Evolutionary conservation across 1,284 basidiomycete species (phyloP), one percentile per base, ranked within the genome.

Genomic region (Wallemia hederae): DNA sequence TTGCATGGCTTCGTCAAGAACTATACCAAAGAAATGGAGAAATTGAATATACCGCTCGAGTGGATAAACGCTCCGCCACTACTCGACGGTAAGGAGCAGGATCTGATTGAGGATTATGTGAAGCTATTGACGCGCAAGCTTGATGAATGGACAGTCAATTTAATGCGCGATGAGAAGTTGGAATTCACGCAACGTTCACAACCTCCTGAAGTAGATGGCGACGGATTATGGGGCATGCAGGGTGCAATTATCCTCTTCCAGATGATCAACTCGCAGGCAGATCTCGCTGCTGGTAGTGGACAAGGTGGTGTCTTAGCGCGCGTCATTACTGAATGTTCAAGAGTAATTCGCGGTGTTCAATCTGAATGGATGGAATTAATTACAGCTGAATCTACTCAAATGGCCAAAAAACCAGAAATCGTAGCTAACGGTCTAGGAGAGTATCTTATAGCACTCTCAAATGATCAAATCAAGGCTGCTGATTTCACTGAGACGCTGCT

Each of bases 221-320:
- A 97, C 64, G 88, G 88, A 5, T 75, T 85, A 64, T 97, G 96
- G 69, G 85, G 86, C 17, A 83, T 84, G 66, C 85, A 96, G 68
- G 89, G 89, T 27, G 84, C 90, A 17, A 80, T 91, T 62, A 94
- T 97, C 67, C 77, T 98, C 65, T 98, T 97, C 77, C 85, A 94
- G 72, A 92, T 94, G 83, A 83, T 98, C 67, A 97, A 96, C 69
- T 91, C 97, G 71, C 91, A 97, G 70, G 78, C 91, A 64, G 94
- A 98, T 67, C 78, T 91, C 19, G 90, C 92, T 1, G 84, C 85
- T 66, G 91, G 98, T 69, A 96, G 90, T 64, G 87, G 88, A 11
- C 92, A 98, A 70, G 90, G 89, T 33, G 81, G 83, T 3, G 91
- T 98, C 60, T 78, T 99, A 57, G 81, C 88, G 25, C 82, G 86